Base-by-base conservation (phyloP, 2,329 filamentous ascomycete genomes). In the Atkinsonella texensis region DNA sequence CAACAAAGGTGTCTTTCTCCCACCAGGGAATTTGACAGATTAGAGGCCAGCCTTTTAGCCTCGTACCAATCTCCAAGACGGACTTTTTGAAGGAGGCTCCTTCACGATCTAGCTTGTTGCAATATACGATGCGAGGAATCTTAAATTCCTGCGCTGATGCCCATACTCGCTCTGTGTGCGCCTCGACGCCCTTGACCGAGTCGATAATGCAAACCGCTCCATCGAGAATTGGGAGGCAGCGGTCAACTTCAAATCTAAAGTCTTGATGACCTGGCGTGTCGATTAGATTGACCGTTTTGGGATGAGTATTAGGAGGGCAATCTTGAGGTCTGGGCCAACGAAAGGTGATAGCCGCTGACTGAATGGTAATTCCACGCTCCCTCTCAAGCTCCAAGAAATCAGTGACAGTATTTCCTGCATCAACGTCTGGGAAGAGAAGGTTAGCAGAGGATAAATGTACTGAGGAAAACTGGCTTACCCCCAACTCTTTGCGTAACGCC, bases 1-100 rank as follows among this genome's bases (percentile, higher is more conserved):
- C 93, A 23, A 83, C 79, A 59, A 97, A 85, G 6, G 79, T 76
- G 8, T 89, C 87, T 53, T 85, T 84, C 5, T 87, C 80, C 80
- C 90, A 97, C 89, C 90, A 95, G 0, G 93, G 93, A 55, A 97
- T 90, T 61, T 95, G 90, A 62, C 91, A 96, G 9, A 97, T 83
- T 13, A 93, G 82, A 2, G 93, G 93, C 84, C 87, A 95, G 1
- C 84, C 86, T 53, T 82, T 80, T 18, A 98, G 74, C 50, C 88
- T 80, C 0, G 83, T 75, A 2, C 87, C 90, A 32, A 96, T 84
- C 62, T 97, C 90, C 53, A 85, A 84, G 1, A 97, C 84, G 0
- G 91, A 91, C 50, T 85, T 80, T 28, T 84, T 84, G 70, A 97
- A 97, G 0, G 77, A 81, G 2, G 86, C 86, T 10, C 86, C 86